Conservation (phyloP, 2,329 filamentous ascomycete genomes). For the Didymella exigua region DNA sequence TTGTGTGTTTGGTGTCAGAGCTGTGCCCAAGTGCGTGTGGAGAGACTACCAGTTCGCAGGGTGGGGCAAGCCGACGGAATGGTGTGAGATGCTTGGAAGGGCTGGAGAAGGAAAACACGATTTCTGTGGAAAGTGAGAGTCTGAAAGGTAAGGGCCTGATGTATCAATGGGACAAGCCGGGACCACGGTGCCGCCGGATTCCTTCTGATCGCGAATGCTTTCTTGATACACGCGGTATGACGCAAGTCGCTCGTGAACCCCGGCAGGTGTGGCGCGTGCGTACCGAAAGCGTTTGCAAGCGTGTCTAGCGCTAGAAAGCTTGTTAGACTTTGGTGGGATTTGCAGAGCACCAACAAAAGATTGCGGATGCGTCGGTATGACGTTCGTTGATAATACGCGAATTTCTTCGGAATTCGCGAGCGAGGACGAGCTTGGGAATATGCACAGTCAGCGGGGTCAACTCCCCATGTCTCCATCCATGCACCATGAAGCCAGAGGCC, state of each 20-base stretch:
- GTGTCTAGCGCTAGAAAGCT: conserved; percentile 16
- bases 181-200: conserved; percentile 1
- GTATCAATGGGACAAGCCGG: conserved; percentile 9
- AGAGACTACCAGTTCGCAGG: conserved; percentile 36
- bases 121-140: background rate
- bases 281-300: conserved; percentile 4
- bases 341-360: conserved; percentile 2
- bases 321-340: conserved; percentile 9
- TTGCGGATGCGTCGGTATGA: conserved; percentile 17
- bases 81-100: conserved; percentile 1
- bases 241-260: conserved; percentile 11
- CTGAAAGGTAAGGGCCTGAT: conserved; percentile 5
- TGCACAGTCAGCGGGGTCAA: background rate
- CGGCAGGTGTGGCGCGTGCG: conserved; percentile 20
- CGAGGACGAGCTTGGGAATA: background rate
- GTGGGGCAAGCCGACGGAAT: conserved; percentile 34
- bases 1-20: conserved; percentile 22
- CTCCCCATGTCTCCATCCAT: background rate
- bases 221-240: conserved; percentile 19
- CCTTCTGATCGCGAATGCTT: conserved; percentile 10
- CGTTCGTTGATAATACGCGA: conserved; percentile 2
- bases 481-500: background rate
- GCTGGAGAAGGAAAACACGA: conserved; percentile 1
- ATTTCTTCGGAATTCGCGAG: background rate
- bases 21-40: conserved; percentile 35